Conservation (phyloP, 805 yeast genomes). For the Blastobotrys muscicola region DNA sequence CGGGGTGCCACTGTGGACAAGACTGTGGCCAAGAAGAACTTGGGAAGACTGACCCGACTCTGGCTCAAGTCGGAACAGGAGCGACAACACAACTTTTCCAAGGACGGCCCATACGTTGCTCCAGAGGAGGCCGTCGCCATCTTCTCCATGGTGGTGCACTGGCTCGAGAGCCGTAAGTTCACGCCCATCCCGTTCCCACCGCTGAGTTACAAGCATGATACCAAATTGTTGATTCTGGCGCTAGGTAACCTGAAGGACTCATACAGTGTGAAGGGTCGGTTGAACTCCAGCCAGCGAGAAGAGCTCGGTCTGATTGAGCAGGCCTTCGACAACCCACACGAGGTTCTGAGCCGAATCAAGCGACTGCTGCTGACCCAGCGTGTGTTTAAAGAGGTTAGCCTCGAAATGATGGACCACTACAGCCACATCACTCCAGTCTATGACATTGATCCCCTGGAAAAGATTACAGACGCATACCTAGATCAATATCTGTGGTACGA, state of each 20-base stretch:
- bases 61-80: slow-evolving; percentile 93
- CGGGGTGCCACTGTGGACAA: slow-evolving; percentile 91
- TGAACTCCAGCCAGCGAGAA: slow-evolving; percentile 82
- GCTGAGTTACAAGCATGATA: slow-evolving; percentile 81
- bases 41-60: slow-evolving; percentile 82
- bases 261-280: slow-evolving; percentile 62
- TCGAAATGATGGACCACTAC: slow-evolving; percentile 88
- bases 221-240: slow-evolving; percentile 81
- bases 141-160: slow-evolving; percentile 78
- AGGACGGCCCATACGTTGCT: slow-evolving; percentile 77
- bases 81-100: slow-evolving; percentile 67
- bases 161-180: slow-evolving; percentile 80
- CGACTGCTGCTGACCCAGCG: slow-evolving; percentile 76
- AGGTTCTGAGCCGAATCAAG: slow-evolving; percentile 76
- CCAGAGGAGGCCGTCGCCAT: slow-evolving; percentile 85
- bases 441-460: slow-evolving; percentile 83
- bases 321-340: slow-evolving; percentile 96
- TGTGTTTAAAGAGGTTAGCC: slow-evolving; percentile 78
- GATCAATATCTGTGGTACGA: slow-evolving; percentile 97
- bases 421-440: slow-evolving; percentile 79
- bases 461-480: slow-evolving; percentile 89
- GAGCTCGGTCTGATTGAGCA: slow-evolving; percentile 90
- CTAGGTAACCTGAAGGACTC: slow-evolving; percentile 79
- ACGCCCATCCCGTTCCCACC: slow-evolving; percentile 93
- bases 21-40: slow-evolving; percentile 84